Evolutionary conservation across 371 early-diverging fungal genomes (phyloP).

Genomic region (Batkoa obscura): DNA sequence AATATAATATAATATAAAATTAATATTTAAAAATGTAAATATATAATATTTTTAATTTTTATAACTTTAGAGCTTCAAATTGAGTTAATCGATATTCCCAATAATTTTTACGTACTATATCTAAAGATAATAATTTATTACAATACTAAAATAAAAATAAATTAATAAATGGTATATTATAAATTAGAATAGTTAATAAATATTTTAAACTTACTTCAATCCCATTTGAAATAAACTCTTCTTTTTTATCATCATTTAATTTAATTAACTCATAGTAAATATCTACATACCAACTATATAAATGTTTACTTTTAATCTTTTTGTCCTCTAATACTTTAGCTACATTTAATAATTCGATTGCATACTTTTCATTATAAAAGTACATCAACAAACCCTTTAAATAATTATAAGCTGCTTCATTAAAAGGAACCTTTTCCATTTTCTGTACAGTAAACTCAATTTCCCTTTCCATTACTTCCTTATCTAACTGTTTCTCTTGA

Average conservation of each 20-base stretch:
- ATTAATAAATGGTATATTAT: no score
- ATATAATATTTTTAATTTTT: no score
- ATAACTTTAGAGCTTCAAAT: no score
- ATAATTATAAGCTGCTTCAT: background rate
- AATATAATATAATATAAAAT: no score
- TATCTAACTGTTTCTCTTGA: constrained; percentile 16
- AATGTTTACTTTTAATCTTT: background rate
- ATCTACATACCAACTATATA: constrained; percentile 3
- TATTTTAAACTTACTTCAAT: background rate
- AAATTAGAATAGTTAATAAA: no score
- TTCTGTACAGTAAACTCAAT: constrained; percentile 25
- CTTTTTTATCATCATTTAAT: background rate
- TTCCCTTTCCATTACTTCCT: constrained; percentile 29
- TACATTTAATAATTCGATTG: no score
- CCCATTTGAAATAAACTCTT: background rate
- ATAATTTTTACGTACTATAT: constrained; percentile 2
- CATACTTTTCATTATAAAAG: no score
- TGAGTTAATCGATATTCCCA: background rate
- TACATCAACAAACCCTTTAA: background rate
- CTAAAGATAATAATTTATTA: background rate
- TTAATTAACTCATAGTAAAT: background rate
- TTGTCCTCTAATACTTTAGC: no score
- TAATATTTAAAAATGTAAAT: no score
- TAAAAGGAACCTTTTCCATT: constrained; percentile 2
- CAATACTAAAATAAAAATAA: background rate